A percentile compares a stretch with the other conserved stretches of the same genome.
These are phyloP conservation scores for Beta lomatogona DNA, from an alignment of 179 eudicot species.

Conservation along the genomic window DNA sequence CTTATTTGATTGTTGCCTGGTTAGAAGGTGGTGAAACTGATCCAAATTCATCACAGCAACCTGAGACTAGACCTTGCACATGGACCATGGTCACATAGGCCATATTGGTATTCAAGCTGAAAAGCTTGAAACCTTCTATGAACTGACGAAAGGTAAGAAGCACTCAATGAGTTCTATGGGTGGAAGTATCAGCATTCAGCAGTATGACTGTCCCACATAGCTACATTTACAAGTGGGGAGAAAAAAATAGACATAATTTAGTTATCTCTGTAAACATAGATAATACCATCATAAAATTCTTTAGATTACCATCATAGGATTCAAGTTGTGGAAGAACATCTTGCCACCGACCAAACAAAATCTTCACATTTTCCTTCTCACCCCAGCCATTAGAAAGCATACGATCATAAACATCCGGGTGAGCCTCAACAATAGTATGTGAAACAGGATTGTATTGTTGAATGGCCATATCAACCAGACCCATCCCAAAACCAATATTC, in stretches of 20 bases:
- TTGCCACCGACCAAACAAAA: constrained; percentile 90
- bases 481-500: constrained; percentile 96
- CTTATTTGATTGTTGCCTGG: too few species aligned
- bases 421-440: constrained; percentile 92
- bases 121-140: neutral
- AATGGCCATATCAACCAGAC: constrained; percentile 88
- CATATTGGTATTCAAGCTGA: neutral
- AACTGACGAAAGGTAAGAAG: neutral
- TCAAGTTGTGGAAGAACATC: constrained; percentile 78
- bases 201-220: neutral
- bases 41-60: neutral
- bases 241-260: neutral
- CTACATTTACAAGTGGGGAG: neutral
- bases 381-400: constrained; percentile 85
- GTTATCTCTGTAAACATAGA: neutral
- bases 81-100: neutral
- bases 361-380: constrained; percentile 82
- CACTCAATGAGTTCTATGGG: neutral
- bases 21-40: too few species aligned
- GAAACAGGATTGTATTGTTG: constrained; percentile 64
- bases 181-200: neutral
- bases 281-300: neutral
- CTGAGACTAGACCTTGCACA: neutral
- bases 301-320: constrained; percentile 74
- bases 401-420: constrained; percentile 78